Evolutionary conservation across 495 filamentous ascomycete genomes (phyloP).

Genomic region (Aspergillus saccharolyticus): DNA sequence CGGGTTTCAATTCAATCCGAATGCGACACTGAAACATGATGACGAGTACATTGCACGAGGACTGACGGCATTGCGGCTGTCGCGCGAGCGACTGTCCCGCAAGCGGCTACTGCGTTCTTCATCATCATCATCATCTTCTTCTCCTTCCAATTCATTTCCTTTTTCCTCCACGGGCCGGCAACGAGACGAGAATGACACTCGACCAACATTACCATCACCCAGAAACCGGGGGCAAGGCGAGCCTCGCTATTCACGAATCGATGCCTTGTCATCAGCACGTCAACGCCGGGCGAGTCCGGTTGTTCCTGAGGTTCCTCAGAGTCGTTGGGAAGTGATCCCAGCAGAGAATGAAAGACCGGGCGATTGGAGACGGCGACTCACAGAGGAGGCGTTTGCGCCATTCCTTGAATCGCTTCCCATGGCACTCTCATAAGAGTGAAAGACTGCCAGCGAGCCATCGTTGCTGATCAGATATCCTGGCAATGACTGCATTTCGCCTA

Average conservation of each 20-base stretch:
- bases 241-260: background rate
- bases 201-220: background rate
- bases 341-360: background rate
- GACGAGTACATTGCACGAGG: background rate
- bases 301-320: background rate
- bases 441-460: background rate
- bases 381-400: background rate
- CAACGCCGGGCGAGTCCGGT: background rate
- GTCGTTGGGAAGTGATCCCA: background rate
- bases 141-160: background rate
- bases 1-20: background rate
- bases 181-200: background rate
- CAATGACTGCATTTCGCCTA: background rate
- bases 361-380: background rate
- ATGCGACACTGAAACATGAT: background rate
- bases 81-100: background rate
- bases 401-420: background rate
- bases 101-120: background rate
- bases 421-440: background rate
- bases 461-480: background rate
- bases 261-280: background rate
- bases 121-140: background rate
- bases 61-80: background rate
- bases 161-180: background rate
- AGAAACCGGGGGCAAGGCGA: background rate